phyloP scores from a whole-genome alignment of 306 rosid genomes.

The Argentina anserina region DNA sequence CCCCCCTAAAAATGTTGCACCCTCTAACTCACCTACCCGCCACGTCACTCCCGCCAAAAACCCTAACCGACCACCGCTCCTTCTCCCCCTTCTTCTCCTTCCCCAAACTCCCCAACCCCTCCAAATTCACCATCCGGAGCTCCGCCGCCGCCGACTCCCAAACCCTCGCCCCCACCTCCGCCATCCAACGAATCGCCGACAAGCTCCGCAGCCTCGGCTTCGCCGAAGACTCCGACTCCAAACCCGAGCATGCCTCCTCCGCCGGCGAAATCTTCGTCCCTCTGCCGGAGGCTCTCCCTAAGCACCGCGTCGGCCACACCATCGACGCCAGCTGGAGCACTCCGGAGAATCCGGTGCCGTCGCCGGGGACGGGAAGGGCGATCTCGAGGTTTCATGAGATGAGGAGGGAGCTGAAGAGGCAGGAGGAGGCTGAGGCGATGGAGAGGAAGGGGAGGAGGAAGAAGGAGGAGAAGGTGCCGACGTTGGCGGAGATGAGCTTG shows the following conservation, averaged over 20 bases:
- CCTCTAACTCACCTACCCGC: slow-evolving; percentile 35
- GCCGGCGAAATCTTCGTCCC: slow-evolving; percentile 82
- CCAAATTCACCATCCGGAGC: slow-evolving; percentile 44
- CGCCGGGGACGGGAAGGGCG: slow-evolving; percentile 56
- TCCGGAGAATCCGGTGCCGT: slow-evolving; percentile 71
- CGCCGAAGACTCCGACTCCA: slow-evolving; percentile 35
- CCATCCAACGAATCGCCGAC: slow-evolving; percentile 82
- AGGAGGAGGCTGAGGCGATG: slow-evolving; percentile 27
- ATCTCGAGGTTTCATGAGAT: slow-evolving; percentile 42
- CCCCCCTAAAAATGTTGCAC: slow-evolving; percentile 40
- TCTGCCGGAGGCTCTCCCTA: slow-evolving; percentile 51
- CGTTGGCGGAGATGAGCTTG: slow-evolving; percentile 79
- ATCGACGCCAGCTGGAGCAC: slow-evolving; percentile 78
- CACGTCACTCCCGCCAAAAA: slow-evolving; percentile 30
- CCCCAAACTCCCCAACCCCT: slow-evolving; percentile 34
- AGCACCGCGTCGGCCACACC: slow-evolving; percentile 64
- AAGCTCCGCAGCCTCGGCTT: slow-evolving; percentile 86
- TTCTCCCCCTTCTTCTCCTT: slow-evolving; percentile 36
- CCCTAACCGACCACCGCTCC: slow-evolving; percentile 23
- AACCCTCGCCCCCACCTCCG: slow-evolving; percentile 57
- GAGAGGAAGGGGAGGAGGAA: slow-evolving; percentile 8
- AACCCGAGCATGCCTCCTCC: slow-evolving; percentile 9
- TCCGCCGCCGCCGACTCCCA: slow-evolving; percentile 36
- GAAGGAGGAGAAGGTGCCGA: slow-evolving; percentile 50
- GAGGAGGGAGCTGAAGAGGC: slow-evolving; percentile 37